These are phyloP conservation scores for Polychaeton citri DNA, from an alignment of 2,329 filamentous ascomycete species.

Conservation along the genomic window DNA sequence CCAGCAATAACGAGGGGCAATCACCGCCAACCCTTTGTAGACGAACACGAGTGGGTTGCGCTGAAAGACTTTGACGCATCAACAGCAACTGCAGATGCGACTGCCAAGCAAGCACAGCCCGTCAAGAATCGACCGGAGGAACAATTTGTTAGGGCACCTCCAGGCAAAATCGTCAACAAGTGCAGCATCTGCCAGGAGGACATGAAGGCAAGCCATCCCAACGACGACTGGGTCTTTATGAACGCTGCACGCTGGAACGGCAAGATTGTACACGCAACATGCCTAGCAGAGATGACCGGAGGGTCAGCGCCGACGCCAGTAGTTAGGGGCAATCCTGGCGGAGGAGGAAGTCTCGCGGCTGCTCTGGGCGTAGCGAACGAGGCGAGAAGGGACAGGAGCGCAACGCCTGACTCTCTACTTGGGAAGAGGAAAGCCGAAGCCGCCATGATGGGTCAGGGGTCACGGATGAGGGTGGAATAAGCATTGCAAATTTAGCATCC, in stretches of 20 bases:
- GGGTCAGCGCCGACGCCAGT: neutral
- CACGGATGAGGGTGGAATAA: slow-evolving; percentile 12
- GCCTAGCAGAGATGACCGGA: slow-evolving; percentile 68
- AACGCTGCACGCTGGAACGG: slow-evolving; percentile 68
- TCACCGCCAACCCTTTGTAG: slow-evolving; percentile 89
- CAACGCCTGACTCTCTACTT: slow-evolving; percentile 20
- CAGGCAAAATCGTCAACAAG: slow-evolving; percentile 57
- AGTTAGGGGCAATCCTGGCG: neutral
- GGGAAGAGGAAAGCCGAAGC: slow-evolving; percentile 23
- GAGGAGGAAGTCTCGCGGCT: slow-evolving; percentile 11
- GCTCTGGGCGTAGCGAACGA: slow-evolving; percentile 8
- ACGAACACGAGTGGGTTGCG: slow-evolving; percentile 84
- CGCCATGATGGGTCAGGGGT: slow-evolving; percentile 9
- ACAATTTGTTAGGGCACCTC: slow-evolving; percentile 71
- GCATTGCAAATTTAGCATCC: too few species aligned
- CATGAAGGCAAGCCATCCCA: slow-evolving; percentile 84
- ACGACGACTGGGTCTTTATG: slow-evolving; percentile 94
- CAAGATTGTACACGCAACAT: slow-evolving; percentile 80
- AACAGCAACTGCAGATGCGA: slow-evolving; percentile 28
- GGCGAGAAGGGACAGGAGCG: slow-evolving; percentile 16
- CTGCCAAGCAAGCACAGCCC: slow-evolving; percentile 36
- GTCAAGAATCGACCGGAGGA: slow-evolving; percentile 31
- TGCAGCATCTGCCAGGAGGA: slow-evolving; percentile 94
- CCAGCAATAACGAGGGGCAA: slow-evolving; percentile 66
- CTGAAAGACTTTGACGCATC: slow-evolving; percentile 65